Evolutionary conservation across 768 basidiomycete genomes (phyloP).

Genomic region (Cystofilobasidium bisporidii): DNA sequence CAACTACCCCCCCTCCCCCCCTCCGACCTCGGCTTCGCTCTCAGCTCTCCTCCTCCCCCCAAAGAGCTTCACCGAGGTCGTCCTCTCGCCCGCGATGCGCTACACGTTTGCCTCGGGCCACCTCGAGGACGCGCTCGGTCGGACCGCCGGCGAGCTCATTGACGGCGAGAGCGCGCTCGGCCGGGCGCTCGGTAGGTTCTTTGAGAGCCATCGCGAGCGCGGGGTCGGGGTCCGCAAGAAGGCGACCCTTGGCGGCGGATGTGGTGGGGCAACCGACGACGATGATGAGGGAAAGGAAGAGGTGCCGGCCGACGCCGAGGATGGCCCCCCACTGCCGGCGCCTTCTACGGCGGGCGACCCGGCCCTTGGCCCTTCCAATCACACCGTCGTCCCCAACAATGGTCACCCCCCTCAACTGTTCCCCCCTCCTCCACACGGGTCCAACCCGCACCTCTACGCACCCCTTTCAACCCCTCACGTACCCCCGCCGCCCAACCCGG

Average conservation of each 20-base stretch:
- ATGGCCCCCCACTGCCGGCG: too few relatives aligned
- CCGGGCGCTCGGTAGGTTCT: conserved; percentile 54
- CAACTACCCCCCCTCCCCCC: conserved; percentile 67
- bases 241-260: conserved; percentile 47
- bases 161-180: conserved; percentile 68
- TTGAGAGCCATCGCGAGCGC: conserved; percentile 29
- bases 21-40: conserved; percentile 52
- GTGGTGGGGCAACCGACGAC: conserved; percentile 56
- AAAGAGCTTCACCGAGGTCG: conserved; percentile 68
- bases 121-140: conserved; percentile 62
- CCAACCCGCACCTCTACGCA: conserved; percentile 26
- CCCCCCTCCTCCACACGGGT: too few relatives aligned
- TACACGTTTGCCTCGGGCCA: conserved; percentile 72
- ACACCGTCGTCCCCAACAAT: too few relatives aligned
- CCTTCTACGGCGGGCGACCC: too few relatives aligned
- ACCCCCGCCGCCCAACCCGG: conserved; percentile 5
- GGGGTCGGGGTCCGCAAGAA: conserved; percentile 15
- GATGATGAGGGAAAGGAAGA: too few relatives aligned
- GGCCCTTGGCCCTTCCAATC: too few relatives aligned
- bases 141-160: conserved; percentile 71
- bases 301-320: too few relatives aligned
- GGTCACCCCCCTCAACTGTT: too few relatives aligned
- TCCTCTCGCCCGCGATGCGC: conserved; percentile 73
- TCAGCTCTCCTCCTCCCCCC: conserved; percentile 45
- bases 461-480: conserved; percentile 10